phyloP scores from a whole-genome alignment of 129 eudicot genomes.

The Helianthus tuberosus region DNA sequence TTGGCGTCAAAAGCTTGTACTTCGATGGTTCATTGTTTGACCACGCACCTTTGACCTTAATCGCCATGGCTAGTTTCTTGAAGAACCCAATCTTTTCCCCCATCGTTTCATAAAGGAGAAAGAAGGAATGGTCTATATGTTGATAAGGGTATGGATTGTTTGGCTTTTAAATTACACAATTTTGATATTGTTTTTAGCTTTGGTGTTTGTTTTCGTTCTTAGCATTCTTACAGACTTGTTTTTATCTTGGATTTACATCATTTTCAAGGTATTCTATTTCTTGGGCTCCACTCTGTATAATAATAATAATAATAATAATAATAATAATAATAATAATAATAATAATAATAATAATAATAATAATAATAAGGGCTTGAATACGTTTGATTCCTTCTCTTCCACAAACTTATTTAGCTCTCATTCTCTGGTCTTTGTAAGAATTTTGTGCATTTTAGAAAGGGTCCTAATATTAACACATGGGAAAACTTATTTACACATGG shows the following conservation, averaged over 20 bases:
- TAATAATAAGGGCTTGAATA: too few species aligned
- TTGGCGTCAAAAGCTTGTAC: slow-evolving; percentile 27
- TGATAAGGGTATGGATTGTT: slow-evolving; percentile 8
- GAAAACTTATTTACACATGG: too few species aligned
- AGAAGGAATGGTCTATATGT: background rate
- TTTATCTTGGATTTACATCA: background rate
- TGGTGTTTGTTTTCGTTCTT: slow-evolving; percentile 5
- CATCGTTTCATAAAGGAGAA: slow-evolving; percentile 34
- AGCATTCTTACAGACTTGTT: too few species aligned
- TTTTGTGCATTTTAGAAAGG: too few species aligned
- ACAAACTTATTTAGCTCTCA: too few species aligned
- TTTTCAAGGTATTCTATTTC: background rate
- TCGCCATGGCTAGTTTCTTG: slow-evolving; percentile 60
- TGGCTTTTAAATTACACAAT: slow-evolving; percentile 19
- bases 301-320: too few species aligned
- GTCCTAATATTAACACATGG: too few species aligned
- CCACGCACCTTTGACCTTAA: slow-evolving; percentile 29
- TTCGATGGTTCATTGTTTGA: slow-evolving; percentile 10
- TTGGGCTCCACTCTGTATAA: too few species aligned
- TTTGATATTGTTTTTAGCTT: slow-evolving; percentile 3
- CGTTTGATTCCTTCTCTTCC: too few species aligned
- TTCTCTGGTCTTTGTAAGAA: too few species aligned
- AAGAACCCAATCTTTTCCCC: slow-evolving; percentile 51
- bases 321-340: too few species aligned
- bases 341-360: too few species aligned